These are phyloP conservation scores for Acer saccharum DNA, from an alignment of 345 rosid species.

Conservation along the genomic window DNA sequence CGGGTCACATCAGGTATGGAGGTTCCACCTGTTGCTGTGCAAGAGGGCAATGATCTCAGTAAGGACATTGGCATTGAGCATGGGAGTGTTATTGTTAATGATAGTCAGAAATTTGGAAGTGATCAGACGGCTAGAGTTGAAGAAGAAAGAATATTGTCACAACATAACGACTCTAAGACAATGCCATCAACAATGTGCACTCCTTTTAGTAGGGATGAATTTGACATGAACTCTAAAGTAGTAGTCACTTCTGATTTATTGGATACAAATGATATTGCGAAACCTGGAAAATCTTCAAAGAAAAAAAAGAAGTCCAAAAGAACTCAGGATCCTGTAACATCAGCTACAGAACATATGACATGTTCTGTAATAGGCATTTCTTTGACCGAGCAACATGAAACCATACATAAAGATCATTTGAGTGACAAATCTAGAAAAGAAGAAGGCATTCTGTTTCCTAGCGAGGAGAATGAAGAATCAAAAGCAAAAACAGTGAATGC, in stretches of 20 bases:
- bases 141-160: conserved; percentile 17
- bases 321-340: conserved; percentile 25
- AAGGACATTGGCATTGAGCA: conserved; percentile 5
- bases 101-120: conserved; percentile 7
- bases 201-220: conserved; percentile 11
- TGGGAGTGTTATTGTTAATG: background rate
- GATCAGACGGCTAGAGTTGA: conserved; percentile 16
- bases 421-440: conserved; percentile 22
- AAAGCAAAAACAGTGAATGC: conserved; percentile 13
- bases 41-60: conserved; percentile 7
- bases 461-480: conserved; percentile 23
- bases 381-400: conserved; percentile 21
- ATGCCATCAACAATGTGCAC: background rate
- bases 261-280: conserved; percentile 12
- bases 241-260: background rate
- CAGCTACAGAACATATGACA: conserved; percentile 27
- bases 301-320: conserved; percentile 47
- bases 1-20: conserved; percentile 23
- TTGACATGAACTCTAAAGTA: background rate
- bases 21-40: background rate
- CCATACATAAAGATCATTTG: conserved; percentile 22
- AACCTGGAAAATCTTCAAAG: conserved; percentile 39
- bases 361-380: conserved; percentile 20
- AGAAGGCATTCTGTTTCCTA: conserved; percentile 10
- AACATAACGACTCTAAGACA: conserved; percentile 5